Evolutionary conservation across 2,329 filamentous ascomycete genomes (phyloP).

Genomic region (Calonectria hongkongensis): DNA sequence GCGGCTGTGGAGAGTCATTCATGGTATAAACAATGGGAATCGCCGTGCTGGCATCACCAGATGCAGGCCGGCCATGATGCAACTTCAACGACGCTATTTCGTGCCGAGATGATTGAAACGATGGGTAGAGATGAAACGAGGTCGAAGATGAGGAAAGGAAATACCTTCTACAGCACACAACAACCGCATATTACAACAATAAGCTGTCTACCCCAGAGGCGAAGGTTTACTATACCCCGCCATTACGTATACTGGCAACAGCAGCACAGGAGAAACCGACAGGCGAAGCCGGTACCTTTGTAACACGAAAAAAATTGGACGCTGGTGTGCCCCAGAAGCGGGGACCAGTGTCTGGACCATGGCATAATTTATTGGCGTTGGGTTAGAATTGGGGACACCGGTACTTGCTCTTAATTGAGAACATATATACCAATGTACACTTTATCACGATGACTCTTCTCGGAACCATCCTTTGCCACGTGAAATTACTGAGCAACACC

Average conservation of each 20-base stretch:
- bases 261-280: slow-evolving; percentile 45
- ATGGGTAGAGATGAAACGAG: slow-evolving; percentile 35
- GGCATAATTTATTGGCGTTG: slow-evolving; percentile 54
- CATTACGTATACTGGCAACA: slow-evolving; percentile 27
- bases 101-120: slow-evolving; percentile 43
- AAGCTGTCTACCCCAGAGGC: slow-evolving; percentile 6
- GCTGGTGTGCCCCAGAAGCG: slow-evolving; percentile 33
- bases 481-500: neutral
- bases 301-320: slow-evolving; percentile 46
- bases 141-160: slow-evolving; percentile 4
- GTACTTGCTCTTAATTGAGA: slow-evolving; percentile 39
- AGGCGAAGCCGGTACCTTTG: slow-evolving; percentile 42
- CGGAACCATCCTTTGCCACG: neutral
- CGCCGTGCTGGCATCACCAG: slow-evolving; percentile 6
- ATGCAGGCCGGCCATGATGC: slow-evolving; percentile 16
- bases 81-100: slow-evolving; percentile 30
- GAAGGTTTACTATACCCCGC: neutral
- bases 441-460: neutral
- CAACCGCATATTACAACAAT: slow-evolving; percentile 17
- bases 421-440: slow-evolving; percentile 43
- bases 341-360: slow-evolving; percentile 29
- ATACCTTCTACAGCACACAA: slow-evolving; percentile 6
- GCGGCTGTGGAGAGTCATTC: slow-evolving; percentile 97
- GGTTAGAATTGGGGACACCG: slow-evolving; percentile 50
- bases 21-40: slow-evolving; percentile 75